Evolutionary conservation across 768 basidiomycete genomes (phyloP).

Genomic region (Collybiopsis confluens): DNA sequence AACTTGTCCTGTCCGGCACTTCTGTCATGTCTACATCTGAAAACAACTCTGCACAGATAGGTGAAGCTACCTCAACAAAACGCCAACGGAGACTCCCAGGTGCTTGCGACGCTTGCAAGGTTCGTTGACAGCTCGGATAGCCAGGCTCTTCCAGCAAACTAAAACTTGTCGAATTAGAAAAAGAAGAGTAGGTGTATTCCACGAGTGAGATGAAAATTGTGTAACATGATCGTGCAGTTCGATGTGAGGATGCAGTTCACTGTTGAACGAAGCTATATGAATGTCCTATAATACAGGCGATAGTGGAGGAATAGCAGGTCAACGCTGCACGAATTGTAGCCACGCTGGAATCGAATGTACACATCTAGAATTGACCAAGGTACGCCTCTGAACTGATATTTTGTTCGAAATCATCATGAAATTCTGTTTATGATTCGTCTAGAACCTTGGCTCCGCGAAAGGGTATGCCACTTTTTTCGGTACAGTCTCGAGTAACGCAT

Average conservation of each 20-base stretch:
- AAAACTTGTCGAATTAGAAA: not conserved
- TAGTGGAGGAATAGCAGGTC: slow-evolving; percentile 61
- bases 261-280: slow-evolving; percentile 3
- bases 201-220: too few relatives aligned
- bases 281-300: slow-evolving; percentile 43
- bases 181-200: slow-evolving; percentile 56
- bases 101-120: slow-evolving; percentile 70
- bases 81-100: slow-evolving; percentile 57
- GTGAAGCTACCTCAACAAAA: slow-evolving; percentile 34
- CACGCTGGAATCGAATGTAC: slow-evolving; percentile 59
- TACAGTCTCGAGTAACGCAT: too few relatives aligned
- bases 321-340: slow-evolving; percentile 61
- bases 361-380: slow-evolving; percentile 67
- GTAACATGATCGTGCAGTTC: not conserved
- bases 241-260: not conserved
- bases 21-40: too few relatives aligned
- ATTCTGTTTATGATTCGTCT: not conserved
- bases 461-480: slow-evolving; percentile 44
- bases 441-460: slow-evolving; percentile 61
- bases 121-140: slow-evolving; percentile 11
- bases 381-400: slow-evolving; percentile 24
- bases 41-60: too few relatives aligned
- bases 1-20: too few relatives aligned
- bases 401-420: not conserved
- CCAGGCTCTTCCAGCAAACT: not conserved